phyloP scores from a whole-genome alignment of 2,329 filamentous ascomycete genomes.

The Diaporthe sp. region DNA sequence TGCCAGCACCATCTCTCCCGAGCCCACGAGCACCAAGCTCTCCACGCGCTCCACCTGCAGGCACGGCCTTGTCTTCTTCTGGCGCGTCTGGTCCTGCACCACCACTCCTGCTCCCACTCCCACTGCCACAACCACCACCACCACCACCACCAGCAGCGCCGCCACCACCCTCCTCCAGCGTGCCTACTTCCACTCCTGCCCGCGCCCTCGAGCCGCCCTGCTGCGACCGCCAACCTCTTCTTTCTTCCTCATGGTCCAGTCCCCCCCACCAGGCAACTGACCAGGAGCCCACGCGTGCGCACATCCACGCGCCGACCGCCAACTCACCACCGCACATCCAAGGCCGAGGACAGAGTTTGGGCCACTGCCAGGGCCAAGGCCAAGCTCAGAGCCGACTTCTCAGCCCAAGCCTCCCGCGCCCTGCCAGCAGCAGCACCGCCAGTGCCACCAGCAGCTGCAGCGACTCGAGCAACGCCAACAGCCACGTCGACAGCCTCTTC shows the following conservation, averaged over 20 bases:
- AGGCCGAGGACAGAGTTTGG: conserved; percentile 10
- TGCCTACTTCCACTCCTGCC: conserved; percentile 13
- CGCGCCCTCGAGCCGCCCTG: conserved; percentile 21
- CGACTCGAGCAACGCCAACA: conserved; percentile 9
- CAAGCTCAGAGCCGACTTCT: conserved; percentile 11
- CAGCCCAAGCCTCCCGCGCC: conserved; percentile 25
- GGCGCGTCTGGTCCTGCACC: conserved; percentile 14
- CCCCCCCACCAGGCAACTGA: not conserved
- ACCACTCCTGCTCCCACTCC: not conserved
- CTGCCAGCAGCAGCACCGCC: conserved; percentile 29
- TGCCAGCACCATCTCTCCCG: conserved; percentile 15
- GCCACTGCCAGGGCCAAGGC: not conserved
- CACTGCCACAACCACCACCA: not conserved
- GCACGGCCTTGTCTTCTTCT: conserved; percentile 28
- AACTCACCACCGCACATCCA: not conserved
- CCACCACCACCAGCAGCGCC: conserved; percentile 11
- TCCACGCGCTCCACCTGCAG: conserved; percentile 27
- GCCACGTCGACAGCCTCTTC: conserved; percentile 20
- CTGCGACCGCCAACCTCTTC: not conserved
- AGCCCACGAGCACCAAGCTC: conserved; percentile 13
- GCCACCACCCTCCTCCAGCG: not conserved
- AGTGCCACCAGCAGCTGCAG: conserved; percentile 23
- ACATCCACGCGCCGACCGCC: conserved; percentile 2
- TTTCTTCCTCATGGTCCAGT: conserved; percentile 13
- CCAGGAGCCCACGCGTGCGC: conserved; percentile 2